Conservation (phyloP, 257 asterid species). For the Nicotiana noctiflora region DNA sequence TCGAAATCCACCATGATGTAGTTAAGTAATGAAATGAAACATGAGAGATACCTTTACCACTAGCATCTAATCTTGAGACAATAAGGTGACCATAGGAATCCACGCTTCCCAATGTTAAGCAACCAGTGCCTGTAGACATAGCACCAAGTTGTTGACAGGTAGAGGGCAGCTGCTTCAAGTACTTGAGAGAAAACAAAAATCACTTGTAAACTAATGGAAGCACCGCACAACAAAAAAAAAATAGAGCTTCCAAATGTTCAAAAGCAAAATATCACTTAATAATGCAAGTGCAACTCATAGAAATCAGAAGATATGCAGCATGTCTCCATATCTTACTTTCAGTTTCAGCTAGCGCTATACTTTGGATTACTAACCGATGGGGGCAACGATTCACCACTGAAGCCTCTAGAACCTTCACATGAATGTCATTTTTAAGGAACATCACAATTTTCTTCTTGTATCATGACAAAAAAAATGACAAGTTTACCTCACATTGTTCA, state of each 20-base stretch:
- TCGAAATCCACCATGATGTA: background rate
- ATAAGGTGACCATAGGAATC: constrained; percentile 82
- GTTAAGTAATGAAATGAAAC: background rate
- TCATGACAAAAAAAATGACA: too few relatives aligned
- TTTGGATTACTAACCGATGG: too few relatives aligned
- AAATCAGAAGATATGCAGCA: too few relatives aligned
- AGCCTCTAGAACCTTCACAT: too few relatives aligned
- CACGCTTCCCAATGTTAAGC: constrained; percentile 76
- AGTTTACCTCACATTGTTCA: too few relatives aligned
- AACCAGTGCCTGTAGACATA: constrained; percentile 39
- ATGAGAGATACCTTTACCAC: constrained; percentile 37
- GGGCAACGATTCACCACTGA: too few relatives aligned
- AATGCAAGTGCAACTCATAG: too few relatives aligned
- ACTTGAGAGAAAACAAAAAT: background rate
- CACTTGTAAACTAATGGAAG: background rate
- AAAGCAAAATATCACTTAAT: background rate
- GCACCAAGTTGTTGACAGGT: constrained; percentile 1
- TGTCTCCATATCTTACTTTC: too few relatives aligned
- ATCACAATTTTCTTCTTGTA: too few relatives aligned
- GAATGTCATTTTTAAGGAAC: too few relatives aligned
- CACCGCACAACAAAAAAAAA: background rate
- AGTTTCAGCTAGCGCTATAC: too few relatives aligned
- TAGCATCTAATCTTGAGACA: constrained; percentile 62
- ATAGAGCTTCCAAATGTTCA: background rate
- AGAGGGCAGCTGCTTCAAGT: background rate